These are phyloP conservation scores for Rhodotorula diobovata DNA, from an alignment of 768 basidiomycete species.

Conservation along the genomic window DNA sequence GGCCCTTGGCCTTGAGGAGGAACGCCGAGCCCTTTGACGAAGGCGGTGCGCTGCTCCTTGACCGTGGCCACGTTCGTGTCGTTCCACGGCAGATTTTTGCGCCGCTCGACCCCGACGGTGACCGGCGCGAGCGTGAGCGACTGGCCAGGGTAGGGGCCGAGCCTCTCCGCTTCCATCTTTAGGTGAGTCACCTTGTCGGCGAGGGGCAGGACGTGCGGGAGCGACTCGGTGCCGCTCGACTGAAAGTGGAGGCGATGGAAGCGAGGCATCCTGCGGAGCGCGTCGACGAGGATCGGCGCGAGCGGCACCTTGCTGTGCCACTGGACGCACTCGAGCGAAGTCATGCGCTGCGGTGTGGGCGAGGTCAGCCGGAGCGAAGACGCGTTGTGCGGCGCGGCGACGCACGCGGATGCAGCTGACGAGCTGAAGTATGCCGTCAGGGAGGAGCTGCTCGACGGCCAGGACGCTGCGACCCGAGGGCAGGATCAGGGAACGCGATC, in stretches of 20 bases:
- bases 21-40: background rate
- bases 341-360: background rate
- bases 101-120: background rate
- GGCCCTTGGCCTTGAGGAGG: background rate
- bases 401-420: background rate
- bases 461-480: background rate
- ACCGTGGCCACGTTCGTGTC: background rate
- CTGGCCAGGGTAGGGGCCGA: background rate
- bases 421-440: background rate
- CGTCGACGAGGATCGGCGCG: background rate
- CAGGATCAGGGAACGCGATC: background rate
- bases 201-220: slow-evolving; percentile 1
- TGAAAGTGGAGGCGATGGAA: background rate
- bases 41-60: background rate
- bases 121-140: background rate
- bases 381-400: background rate
- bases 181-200: background rate
- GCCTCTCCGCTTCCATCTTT: background rate
- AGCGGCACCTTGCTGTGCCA: background rate
- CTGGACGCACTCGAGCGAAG: background rate
- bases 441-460: background rate
- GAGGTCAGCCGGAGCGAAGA: background rate
- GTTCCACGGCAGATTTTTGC: background rate
- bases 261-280: background rate
- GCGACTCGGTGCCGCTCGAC: background rate